phyloP scores from a whole-genome alignment of 768 basidiomycete species.

The Pleurotus cornucopiae region DNA sequence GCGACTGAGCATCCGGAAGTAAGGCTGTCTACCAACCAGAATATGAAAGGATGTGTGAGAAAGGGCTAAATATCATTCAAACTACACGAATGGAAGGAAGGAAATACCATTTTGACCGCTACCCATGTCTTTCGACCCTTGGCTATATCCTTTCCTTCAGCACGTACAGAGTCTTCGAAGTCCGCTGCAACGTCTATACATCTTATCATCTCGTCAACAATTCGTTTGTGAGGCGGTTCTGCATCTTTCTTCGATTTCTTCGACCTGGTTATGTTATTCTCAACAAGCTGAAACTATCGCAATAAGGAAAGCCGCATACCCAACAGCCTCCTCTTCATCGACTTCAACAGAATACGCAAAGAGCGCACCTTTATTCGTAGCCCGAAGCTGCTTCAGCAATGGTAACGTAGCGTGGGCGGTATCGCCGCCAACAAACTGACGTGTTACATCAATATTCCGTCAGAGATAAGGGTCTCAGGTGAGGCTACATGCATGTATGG shows the following conservation, averaged over 20 bases:
- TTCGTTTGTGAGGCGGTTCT: constrained; percentile 48
- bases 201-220: constrained; percentile 71
- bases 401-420: constrained; percentile 67
- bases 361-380: constrained; percentile 67
- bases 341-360: constrained; percentile 88
- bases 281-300: background rate
- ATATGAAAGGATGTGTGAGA: too few relatives aligned
- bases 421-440: constrained; percentile 86
- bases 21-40: constrained; percentile 53
- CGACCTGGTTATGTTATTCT: background rate
- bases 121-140: constrained; percentile 69
- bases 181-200: constrained; percentile 78
- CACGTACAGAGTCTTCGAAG: constrained; percentile 57
- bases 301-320: constrained; percentile 14
- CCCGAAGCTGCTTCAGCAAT: constrained; percentile 56
- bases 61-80: too few relatives aligned
- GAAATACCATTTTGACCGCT: constrained; percentile 74
- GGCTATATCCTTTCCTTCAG: background rate
- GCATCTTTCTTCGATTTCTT: constrained; percentile 10
- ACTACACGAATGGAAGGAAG: background rate
- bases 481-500: too few relatives aligned
- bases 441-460: too few relatives aligned
- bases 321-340: constrained; percentile 51
- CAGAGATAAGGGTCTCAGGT: too few relatives aligned
- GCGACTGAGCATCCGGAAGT: constrained; percentile 54